These are phyloP conservation scores for Nicotiana tabacum DNA, from an alignment of 257 asterid genomes.

Conservation along the genomic window DNA sequence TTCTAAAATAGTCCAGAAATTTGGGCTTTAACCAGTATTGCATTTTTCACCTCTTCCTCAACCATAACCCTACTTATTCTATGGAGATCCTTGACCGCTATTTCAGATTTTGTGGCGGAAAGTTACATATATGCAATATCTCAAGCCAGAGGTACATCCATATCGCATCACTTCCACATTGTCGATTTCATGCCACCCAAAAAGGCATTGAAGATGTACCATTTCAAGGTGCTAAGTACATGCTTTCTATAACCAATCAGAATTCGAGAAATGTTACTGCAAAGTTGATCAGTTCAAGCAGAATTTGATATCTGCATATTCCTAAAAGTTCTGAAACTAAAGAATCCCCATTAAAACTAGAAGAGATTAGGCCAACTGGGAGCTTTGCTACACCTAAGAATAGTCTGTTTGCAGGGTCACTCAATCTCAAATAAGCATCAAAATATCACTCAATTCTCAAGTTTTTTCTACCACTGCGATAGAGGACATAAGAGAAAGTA, in stretches of 20 bases:
- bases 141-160: background rate
- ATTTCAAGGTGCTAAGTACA: background rate
- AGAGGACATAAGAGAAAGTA: background rate
- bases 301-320: background rate
- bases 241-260: background rate
- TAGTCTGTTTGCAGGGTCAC: background rate
- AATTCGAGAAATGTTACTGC: background rate
- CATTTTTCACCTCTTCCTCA: too few species aligned
- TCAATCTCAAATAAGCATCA: background rate
- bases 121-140: background rate
- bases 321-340: background rate
- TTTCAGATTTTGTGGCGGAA: background rate
- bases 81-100: background rate
- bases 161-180: background rate
- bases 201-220: background rate
- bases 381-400: background rate
- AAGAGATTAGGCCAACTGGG: background rate
- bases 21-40: background rate
- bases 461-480: background rate
- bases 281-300: background rate
- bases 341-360: background rate
- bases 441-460: background rate
- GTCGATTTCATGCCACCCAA: background rate
- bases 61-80: background rate
- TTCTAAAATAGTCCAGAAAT: background rate